phyloP scores from a whole-genome alignment of 331 rosid species.

The Quercus tomentella region DNA sequence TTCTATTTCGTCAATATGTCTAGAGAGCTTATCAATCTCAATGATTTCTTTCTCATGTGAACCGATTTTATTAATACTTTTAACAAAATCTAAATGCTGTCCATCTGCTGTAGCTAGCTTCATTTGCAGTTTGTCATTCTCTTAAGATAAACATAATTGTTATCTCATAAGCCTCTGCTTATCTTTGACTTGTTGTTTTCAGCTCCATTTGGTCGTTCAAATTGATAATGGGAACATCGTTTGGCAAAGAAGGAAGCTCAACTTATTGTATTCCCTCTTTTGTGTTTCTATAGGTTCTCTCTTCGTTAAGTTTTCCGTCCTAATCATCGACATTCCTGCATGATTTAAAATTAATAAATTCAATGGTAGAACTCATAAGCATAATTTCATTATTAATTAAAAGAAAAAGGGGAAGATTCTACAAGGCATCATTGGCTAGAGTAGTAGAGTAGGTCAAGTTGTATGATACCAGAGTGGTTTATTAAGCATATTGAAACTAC shows the following conservation, averaged over 20 bases:
- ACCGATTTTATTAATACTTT: no score
- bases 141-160: slow-evolving; percentile 74
- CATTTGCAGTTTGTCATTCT: slow-evolving; percentile 76
- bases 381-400: neutral
- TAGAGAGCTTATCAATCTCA: no score
- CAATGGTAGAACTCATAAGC: neutral
- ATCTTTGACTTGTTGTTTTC: slow-evolving; percentile 82
- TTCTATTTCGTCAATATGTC: no score
- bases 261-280: slow-evolving; percentile 34
- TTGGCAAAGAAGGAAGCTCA: slow-evolving; percentile 42
- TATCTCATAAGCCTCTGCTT: slow-evolving; percentile 94
- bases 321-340: slow-evolving; percentile 67
- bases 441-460: neutral
- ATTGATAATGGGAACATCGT: slow-evolving; percentile 40
- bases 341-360: slow-evolving; percentile 10
- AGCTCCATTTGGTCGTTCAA: slow-evolving; percentile 68
- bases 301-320: slow-evolving; percentile 51
- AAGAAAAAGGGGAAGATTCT: neutral
- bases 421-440: neutral
- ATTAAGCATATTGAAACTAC: neutral
- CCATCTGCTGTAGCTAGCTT: slow-evolving; percentile 31
- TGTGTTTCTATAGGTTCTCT: slow-evolving; percentile 32
- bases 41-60: no score
- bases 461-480: neutral
- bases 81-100: no score